phyloP scores from a whole-genome alignment of 2,329 filamentous ascomycete species.

The Lasiodiplodia sp. region DNA sequence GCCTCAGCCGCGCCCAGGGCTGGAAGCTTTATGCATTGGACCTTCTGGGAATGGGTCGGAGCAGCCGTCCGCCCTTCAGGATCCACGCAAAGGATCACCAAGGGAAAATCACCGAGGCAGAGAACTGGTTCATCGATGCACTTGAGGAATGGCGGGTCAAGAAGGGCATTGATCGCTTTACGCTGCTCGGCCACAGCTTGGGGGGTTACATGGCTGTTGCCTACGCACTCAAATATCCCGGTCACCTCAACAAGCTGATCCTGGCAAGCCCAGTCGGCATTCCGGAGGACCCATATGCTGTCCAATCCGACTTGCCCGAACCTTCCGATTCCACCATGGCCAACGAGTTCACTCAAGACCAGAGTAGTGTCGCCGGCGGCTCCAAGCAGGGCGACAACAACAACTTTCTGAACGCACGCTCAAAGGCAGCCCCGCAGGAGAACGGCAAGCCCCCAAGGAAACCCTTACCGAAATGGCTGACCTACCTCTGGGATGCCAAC shows the following conservation, averaged over 20 bases:
- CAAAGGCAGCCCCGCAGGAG: constrained; percentile 48
- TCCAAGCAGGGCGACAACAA: constrained; percentile 60
- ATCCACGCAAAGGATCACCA: constrained; percentile 82
- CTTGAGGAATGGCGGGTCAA: constrained; percentile 94
- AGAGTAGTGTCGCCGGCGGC: constrained; percentile 60
- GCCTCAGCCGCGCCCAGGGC: constrained; percentile 76
- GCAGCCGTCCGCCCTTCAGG: constrained; percentile 81
- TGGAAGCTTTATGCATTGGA: constrained; percentile 96
- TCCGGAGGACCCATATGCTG: constrained; percentile 90
- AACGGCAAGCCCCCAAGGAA: constrained; percentile 31
- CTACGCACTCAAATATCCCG: constrained; percentile 96
- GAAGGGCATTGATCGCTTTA: constrained; percentile 90
- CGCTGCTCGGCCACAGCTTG: constrained; percentile 88
- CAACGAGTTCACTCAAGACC: constrained; percentile 81
- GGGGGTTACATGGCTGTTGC: constrained; percentile 95
- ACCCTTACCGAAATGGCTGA: constrained; percentile 79
- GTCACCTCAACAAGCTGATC: constrained; percentile 93
- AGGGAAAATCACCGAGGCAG: constrained; percentile 84
- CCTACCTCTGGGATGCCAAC: constrained; percentile 96
- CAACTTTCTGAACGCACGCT: constrained; percentile 57
- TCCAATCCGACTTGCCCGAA: constrained; percentile 80
- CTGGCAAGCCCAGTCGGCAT: constrained; percentile 93
- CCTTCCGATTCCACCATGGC: constrained; percentile 73
- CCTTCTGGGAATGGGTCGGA: constrained; percentile 93
- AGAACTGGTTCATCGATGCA: constrained; percentile 95